Conservation (phyloP, 1,284 basidiomycete genomes). For the Mycena sp. region DNA sequence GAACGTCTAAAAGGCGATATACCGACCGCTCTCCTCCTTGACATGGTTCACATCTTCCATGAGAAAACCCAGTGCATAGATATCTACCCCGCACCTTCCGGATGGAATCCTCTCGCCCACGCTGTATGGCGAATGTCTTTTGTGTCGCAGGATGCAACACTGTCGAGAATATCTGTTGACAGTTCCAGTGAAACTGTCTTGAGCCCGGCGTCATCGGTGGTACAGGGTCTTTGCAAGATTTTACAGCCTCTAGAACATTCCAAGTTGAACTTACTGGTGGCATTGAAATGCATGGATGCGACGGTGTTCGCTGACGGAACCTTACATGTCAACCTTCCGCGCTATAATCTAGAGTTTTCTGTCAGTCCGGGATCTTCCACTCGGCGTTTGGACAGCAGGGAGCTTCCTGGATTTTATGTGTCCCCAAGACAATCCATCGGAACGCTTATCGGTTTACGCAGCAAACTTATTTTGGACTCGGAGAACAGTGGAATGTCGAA, state of each 20-base stretch:
- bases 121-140: slow-evolving; percentile 4
- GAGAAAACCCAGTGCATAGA: not conserved
- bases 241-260: slow-evolving; percentile 8
- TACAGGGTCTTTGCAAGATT: not conserved
- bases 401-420: slow-evolving; percentile 48
- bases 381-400: slow-evolving; percentile 43
- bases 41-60: slow-evolving; percentile 12
- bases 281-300: not conserved
- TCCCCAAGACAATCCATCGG: slow-evolving; percentile 47
- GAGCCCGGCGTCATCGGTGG: not conserved
- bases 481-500: slow-evolving; percentile 16
- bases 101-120: not conserved
- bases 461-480: slow-evolving; percentile 50
- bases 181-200: not conserved
- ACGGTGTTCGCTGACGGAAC: too few species aligned
- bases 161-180: not conserved
- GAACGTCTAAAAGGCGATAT: slow-evolving; percentile 16
- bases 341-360: slow-evolving; percentile 50
- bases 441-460: slow-evolving; percentile 50
- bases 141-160: not conserved
- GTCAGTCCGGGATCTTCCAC: slow-evolving; percentile 36
- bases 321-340: slow-evolving; percentile 35
- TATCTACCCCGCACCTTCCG: not conserved
- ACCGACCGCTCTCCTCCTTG: not conserved
- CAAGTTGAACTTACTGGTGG: not conserved